A percentile compares a stretch with the other conserved stretches of the same genome.
These are phyloP conservation scores for Oenanthe javanica DNA, from an alignment of 140 eudicot genomes.

Conservation along the genomic window DNA sequence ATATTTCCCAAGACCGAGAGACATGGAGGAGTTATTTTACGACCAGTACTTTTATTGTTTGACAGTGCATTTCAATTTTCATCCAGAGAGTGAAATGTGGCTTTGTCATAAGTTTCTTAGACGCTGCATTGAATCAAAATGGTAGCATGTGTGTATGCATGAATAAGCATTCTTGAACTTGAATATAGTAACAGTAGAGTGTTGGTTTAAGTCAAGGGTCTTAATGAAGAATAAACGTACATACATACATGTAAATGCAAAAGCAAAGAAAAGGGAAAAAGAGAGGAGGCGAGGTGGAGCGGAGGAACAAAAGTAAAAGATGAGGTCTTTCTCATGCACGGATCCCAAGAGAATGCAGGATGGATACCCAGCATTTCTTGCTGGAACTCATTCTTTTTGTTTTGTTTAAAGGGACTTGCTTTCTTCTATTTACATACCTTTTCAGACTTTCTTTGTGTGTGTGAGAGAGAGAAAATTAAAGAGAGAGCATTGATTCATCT, in stretches of 20 bases:
- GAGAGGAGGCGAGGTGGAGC: background rate
- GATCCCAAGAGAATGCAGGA: slow-evolving; percentile 91
- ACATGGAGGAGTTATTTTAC: background rate
- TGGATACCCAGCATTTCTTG: slow-evolving; percentile 87
- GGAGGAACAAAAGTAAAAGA: slow-evolving; percentile 47
- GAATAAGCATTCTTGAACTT: background rate
- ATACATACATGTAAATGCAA: slow-evolving; percentile 8
- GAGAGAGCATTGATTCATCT: slow-evolving; percentile 14
- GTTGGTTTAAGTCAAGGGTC: slow-evolving; percentile 10
- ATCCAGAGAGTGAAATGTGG: background rate
- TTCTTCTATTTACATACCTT: slow-evolving; percentile 52
- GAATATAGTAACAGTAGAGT: background rate
- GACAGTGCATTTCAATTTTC: background rate
- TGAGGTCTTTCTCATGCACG: slow-evolving; percentile 78
- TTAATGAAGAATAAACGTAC: slow-evolving; percentile 10
- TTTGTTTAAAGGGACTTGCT: slow-evolving; percentile 70
- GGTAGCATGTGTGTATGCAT: background rate
- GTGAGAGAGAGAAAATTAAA: background rate
- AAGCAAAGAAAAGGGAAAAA: background rate
- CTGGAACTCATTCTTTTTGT: slow-evolving; percentile 96
- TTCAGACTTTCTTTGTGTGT: slow-evolving; percentile 19
- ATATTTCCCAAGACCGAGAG: slow-evolving; percentile 1
- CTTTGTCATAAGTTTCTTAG: background rate
- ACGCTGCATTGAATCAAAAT: background rate
- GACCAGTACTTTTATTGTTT: background rate